These are phyloP conservation scores for Hypsizygus marmoreus DNA, from an alignment of 768 basidiomycete genomes.

Conservation along the genomic window DNA sequence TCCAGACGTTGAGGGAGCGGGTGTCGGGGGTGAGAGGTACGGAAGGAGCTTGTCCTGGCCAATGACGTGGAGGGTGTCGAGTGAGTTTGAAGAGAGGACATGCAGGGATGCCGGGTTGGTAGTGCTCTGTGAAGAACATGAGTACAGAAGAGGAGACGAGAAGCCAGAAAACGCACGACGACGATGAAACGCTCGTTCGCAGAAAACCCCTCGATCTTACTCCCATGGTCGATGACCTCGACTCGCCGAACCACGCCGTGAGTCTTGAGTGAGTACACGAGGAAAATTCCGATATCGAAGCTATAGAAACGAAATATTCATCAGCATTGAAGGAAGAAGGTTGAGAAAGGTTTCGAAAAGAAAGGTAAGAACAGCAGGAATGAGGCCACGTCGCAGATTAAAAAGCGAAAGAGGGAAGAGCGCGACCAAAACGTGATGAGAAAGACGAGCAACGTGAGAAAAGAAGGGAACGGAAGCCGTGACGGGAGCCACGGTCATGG, in stretches of 20 bases:
- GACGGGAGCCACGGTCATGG: too few relatives aligned
- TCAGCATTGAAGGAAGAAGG: slow-evolving; percentile 26
- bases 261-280: slow-evolving; percentile 13
- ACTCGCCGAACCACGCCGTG: slow-evolving; percentile 55
- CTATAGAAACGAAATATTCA: too few relatives aligned
- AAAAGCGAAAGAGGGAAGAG: neutral
- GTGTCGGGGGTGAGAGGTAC: slow-evolving; percentile 37
- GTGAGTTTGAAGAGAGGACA: slow-evolving; percentile 56
- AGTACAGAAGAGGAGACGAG: neutral
- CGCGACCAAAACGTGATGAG: too few relatives aligned
- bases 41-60: slow-evolving; percentile 46
- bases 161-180: slow-evolving; percentile 46
- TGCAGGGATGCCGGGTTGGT: slow-evolving; percentile 54
- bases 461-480: too few relatives aligned
- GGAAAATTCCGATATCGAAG: slow-evolving; percentile 7
- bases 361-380: neutral
- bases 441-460: too few relatives aligned
- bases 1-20: slow-evolving; percentile 18
- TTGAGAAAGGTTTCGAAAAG: neutral
- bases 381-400: neutral
- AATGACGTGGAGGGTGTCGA: slow-evolving; percentile 53
- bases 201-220: slow-evolving; percentile 38
- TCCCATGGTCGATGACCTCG: slow-evolving; percentile 34
- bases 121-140: slow-evolving; percentile 46
- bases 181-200: slow-evolving; percentile 53